A percentile compares a stretch with the other conserved stretches of the same genome.
These are phyloP conservation scores for Taxillus chinensis DNA, from an alignment of 164 flowering plant genomes.

Conservation along the genomic window DNA sequence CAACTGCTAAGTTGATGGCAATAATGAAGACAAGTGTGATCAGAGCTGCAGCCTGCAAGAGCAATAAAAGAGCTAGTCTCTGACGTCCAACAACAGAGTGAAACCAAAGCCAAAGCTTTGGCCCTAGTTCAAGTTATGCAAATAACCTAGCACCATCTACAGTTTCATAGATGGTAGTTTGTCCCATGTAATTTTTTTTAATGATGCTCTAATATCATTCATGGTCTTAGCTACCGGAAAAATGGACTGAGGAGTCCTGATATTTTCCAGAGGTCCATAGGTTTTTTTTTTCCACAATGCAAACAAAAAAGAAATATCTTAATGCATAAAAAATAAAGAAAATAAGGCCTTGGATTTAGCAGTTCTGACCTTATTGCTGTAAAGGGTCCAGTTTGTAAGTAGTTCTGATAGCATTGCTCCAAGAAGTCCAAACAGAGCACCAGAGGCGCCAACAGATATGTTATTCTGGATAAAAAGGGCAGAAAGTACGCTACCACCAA, in stretches of 20 bases:
- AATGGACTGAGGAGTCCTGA: too few species aligned
- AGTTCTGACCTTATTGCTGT: constrained; percentile 16
- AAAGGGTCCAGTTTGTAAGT: constrained; percentile 24
- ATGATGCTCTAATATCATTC: neutral
- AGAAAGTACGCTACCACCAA: constrained; percentile 24
- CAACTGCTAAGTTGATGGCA: constrained; percentile 1
- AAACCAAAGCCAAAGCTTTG: too few species aligned
- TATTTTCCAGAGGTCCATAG: too few species aligned
- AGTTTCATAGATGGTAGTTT: too few species aligned
- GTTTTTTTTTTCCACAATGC: too few species aligned
- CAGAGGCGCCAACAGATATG: constrained; percentile 29
- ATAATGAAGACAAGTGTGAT: constrained; percentile 4
- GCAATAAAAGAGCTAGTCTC: neutral
- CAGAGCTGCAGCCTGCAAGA: constrained; percentile 2
- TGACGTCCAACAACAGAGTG: too few species aligned
- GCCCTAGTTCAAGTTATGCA: too few species aligned
- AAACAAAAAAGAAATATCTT: too few species aligned
- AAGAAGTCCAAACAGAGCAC: constrained; percentile 26
- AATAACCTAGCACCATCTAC: too few species aligned
- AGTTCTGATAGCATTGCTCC: constrained; percentile 29
- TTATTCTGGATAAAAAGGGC: constrained; percentile 18
- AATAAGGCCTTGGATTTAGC: neutral
- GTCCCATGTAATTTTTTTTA: too few species aligned
- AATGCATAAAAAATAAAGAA: neutral
- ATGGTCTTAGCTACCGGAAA: neutral